These are phyloP conservation scores for Amphirosellinia nigrospora DNA, from an alignment of 495 filamentous ascomycete genomes.

Conservation along the genomic window DNA sequence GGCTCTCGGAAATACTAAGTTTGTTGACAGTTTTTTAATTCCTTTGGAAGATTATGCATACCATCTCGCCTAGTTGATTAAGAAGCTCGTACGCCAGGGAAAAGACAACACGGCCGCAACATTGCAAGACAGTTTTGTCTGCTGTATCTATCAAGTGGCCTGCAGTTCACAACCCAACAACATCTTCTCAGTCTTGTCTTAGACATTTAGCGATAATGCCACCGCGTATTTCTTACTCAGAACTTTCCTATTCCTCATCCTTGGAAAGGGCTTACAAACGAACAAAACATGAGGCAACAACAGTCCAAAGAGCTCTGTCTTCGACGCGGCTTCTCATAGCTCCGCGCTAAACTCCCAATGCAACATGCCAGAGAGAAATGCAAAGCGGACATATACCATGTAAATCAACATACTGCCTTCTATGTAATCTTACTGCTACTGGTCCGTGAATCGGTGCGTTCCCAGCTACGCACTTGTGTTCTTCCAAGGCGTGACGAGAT, in stretches of 20 bases:
- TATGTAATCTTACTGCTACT: background rate
- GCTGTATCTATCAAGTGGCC: background rate
- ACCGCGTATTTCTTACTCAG: background rate
- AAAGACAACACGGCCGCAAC: conserved; percentile 14
- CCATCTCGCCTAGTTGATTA: background rate
- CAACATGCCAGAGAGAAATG: background rate
- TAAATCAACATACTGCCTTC: background rate
- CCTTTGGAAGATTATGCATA: background rate
- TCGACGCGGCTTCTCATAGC: background rate
- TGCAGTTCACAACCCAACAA: background rate
- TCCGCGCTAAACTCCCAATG: background rate
- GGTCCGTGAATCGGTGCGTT: background rate
- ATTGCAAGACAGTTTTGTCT: conserved; percentile 16
- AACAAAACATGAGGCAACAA: no score
- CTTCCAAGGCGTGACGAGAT: background rate
- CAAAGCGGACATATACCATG: background rate
- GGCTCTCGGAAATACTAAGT: background rate
- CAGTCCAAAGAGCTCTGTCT: background rate
- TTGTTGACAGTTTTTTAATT: background rate
- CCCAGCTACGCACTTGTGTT: background rate
- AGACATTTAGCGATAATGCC: conserved; percentile 6
- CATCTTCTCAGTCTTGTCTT: conserved; percentile 11
- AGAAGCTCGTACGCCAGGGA: background rate
- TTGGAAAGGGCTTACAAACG: background rate
- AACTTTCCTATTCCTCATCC: background rate